phyloP scores from a whole-genome alignment of 2,329 filamentous ascomycete genomes.

The Monascus ruber region DNA sequence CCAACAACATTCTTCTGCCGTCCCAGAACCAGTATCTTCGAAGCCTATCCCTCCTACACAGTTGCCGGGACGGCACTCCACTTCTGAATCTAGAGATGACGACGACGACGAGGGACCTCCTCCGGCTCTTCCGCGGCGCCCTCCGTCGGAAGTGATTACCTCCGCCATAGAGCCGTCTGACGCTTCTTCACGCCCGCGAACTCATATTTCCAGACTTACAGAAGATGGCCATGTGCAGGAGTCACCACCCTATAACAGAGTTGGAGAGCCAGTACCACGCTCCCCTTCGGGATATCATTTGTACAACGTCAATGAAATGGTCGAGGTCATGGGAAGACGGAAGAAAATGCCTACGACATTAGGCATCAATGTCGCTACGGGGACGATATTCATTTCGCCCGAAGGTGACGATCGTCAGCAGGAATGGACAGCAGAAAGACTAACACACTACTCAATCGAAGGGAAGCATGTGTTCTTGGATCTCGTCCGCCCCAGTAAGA shows the following conservation, averaged over 20 bases:
- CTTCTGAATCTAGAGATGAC: constrained; percentile 57
- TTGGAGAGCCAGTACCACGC: constrained; percentile 37
- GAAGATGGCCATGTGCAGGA: constrained; percentile 35
- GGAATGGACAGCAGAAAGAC: constrained; percentile 88
- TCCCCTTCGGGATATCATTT: constrained; percentile 78
- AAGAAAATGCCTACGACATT: constrained; percentile 98
- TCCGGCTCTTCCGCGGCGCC: constrained; percentile 53
- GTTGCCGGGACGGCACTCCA: constrained; percentile 36
- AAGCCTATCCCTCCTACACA: constrained; percentile 19
- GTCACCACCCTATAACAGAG: constrained; percentile 47
- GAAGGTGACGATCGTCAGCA: constrained; percentile 75
- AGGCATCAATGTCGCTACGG: constrained; percentile 82
- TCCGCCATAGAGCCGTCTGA: constrained; percentile 40
- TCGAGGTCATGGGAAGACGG: constrained; percentile 89
- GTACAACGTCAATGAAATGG: constrained; percentile 96
- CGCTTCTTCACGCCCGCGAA: constrained; percentile 24
- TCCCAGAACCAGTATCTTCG: constrained; percentile 14
- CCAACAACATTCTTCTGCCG: constrained; percentile 23
- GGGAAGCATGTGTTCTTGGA: constrained; percentile 97
- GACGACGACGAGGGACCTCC: constrained; percentile 26
- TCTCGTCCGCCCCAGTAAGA: constrained; percentile 82
- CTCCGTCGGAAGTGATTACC: constrained; percentile 44
- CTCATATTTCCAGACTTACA: constrained; percentile 23
- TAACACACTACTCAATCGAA: constrained; percentile 96
- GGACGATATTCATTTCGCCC: constrained; percentile 80